phyloP scores from a whole-genome alignment of 78 protist genomes.

The Guillardia theta region DNA sequence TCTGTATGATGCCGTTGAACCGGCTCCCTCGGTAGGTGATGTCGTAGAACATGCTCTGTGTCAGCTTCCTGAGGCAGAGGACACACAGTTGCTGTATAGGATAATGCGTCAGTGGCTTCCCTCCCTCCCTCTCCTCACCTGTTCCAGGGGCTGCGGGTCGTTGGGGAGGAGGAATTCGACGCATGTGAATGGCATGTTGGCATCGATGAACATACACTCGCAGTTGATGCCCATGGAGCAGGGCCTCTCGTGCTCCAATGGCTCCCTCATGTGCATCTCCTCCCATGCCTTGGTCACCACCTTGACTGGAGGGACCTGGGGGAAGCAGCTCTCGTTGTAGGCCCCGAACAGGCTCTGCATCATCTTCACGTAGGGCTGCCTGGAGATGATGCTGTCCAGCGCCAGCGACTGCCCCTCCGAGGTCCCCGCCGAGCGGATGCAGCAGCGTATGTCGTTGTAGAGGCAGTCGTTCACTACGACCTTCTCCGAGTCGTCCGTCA shows the following conservation, averaged over 20 bases:
- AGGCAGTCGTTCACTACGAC: too few relatives aligned
- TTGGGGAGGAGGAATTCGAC: not conserved
- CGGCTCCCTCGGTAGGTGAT: not conserved
- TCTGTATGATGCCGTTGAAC: not conserved
- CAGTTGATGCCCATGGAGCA: not conserved
- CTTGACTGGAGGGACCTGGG: too few relatives aligned
- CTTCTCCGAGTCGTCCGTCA: too few relatives aligned
- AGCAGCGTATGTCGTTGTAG: too few relatives aligned
- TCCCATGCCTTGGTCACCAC: too few relatives aligned
- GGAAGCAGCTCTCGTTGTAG: too few relatives aligned
- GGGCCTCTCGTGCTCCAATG: not conserved
- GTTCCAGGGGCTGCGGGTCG: too few relatives aligned
- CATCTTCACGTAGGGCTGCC: not conserved
- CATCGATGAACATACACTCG: slow-evolving; percentile 15
- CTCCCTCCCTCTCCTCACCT: too few relatives aligned
- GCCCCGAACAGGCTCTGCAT: not conserved
- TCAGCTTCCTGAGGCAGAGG: not conserved
- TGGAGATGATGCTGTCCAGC: too few relatives aligned
- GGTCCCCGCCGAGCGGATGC: too few relatives aligned
- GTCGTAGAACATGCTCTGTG: not conserved
- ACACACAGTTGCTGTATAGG: not conserved
- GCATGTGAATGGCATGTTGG: not conserved
- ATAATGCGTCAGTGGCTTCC: too few relatives aligned
- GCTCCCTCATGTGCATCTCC: not conserved
- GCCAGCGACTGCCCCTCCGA: too few relatives aligned